Base-by-base conservation (phyloP, 2,329 filamentous ascomycete genomes). In the Hirsutella rhossiliensis region DNA sequence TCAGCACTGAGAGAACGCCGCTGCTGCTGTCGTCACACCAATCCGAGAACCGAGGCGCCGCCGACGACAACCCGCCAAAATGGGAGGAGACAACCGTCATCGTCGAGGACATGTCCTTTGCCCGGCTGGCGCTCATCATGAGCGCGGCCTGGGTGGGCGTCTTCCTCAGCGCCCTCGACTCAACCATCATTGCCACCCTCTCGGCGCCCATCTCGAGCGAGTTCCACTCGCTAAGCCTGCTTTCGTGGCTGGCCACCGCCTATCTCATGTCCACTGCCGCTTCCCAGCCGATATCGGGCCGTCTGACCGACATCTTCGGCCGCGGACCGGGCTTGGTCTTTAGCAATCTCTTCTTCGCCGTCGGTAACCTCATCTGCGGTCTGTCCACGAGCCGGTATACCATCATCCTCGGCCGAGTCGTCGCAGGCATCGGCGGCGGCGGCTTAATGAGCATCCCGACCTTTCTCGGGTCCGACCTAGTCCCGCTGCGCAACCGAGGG, bases 221-320 rank as follows among this genome's bases (percentile, higher is more conserved):
- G 38, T 94, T 95, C 63, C 72, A 81, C 46, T 94, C 86, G 1
- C 76, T 94, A 27, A 83, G 81, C 18, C 71, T 92, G 4, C 72
- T 94, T 38, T 89, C 87, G 1, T 95, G 88, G 88, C 78, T 95
- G 8, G 88, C 87, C 0, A 84, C 86, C 0, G 82, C 86, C 18
- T 95, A 94, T 59, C 74, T 94, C 23, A 88, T 95, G 55, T 83
- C 87, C 52, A 94, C 90, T 60, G 84, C 88, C 2, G 87, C 87
- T 0, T 86, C 80, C 54, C 88, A 94, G 60, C 88, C 88, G 11
- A 73, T 95, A 18, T 87, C 84, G 9, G 89, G 89, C 6, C 79
- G 87, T 5, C 62, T 95, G 47, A 95, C 88, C 0, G 89, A 95
- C 59, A 92, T 95, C 41, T 92, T 92, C 56, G 84, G 84, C 12